Evolutionary conservation across 352 stramenopile genomes (phyloP).

Genomic region (Phytophthora pluvialis): DNA sequence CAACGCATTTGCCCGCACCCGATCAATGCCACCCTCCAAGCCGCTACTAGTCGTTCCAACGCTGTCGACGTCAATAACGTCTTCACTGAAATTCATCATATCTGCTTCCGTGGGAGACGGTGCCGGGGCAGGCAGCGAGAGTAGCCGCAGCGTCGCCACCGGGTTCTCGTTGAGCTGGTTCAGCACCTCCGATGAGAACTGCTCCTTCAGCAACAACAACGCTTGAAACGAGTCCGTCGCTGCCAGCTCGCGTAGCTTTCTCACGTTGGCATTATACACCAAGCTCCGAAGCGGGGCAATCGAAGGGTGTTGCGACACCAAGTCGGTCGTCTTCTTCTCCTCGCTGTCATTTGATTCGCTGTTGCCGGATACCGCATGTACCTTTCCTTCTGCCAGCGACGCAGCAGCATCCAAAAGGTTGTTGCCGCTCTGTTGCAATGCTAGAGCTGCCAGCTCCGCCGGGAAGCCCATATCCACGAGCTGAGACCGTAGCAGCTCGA

Average conservation of each 20-base stretch:
- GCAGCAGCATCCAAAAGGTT: constrained; percentile 51
- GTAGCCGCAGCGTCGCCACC: constrained; percentile 39
- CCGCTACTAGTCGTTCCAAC: neutral
- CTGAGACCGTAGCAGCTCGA: constrained; percentile 35
- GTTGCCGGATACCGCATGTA: neutral
- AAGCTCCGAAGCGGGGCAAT: constrained; percentile 36
- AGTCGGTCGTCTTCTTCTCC: constrained; percentile 5
- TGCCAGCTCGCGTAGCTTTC: constrained; percentile 36
- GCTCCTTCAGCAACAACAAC: constrained; percentile 57
- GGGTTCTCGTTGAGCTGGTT: constrained; percentile 58
- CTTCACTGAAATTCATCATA: neutral
- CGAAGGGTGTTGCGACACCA: constrained; percentile 10
- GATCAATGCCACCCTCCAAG: constrained; percentile 17
- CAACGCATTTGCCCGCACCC: constrained; percentile 37
- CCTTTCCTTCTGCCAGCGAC: constrained; percentile 40
- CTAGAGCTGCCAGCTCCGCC: constrained; percentile 28
- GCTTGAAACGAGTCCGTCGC: constrained; percentile 51
- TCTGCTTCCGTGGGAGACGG: constrained; percentile 3
- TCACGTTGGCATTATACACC: constrained; percentile 34
- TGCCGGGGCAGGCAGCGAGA: constrained; percentile 25
- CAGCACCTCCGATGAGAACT: constrained; percentile 43
- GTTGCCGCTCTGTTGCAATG: constrained; percentile 33
- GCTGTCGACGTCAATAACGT: constrained; percentile 24
- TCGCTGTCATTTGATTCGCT: neutral
- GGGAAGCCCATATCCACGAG: constrained; percentile 75